A percentile compares a stretch with the other conserved stretches of the same genome.
Evolutionary conservation across 2,329 filamentous ascomycete species (phyloP).

Genomic region (Elsinoe ampelina): DNA sequence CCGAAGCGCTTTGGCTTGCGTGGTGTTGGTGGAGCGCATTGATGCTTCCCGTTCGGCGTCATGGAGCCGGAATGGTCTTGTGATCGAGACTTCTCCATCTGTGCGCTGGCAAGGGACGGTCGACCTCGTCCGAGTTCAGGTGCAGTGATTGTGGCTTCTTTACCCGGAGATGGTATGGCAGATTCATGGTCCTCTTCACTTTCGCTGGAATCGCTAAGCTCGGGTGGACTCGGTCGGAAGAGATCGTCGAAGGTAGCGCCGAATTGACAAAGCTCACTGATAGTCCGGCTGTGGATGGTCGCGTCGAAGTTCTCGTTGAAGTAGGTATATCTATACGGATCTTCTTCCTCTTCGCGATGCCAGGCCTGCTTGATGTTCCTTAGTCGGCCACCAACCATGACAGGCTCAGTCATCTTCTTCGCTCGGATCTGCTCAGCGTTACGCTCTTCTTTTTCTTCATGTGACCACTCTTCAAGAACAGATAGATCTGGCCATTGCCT

Average conservation of each 20-base stretch:
- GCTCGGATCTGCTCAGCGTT: conserved; percentile 66
- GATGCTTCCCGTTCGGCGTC: conserved; percentile 21
- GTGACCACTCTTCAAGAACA: conserved; percentile 80
- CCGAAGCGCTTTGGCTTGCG: conserved; percentile 44
- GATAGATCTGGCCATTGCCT: conserved; percentile 78
- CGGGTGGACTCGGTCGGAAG: conserved; percentile 77
- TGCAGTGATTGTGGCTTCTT: neutral
- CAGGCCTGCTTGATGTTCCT: conserved; percentile 69
- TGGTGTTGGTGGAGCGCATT: conserved; percentile 15
- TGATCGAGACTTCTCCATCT: conserved; percentile 22
- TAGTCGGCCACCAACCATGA: conserved; percentile 81
- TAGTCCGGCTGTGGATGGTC: conserved; percentile 91
- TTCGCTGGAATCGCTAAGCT: conserved; percentile 61
- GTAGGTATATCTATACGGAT: conserved; percentile 92
- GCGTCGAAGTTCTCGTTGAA: conserved; percentile 96
- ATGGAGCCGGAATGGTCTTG: conserved; percentile 26
- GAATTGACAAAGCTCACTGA: conserved; percentile 82
- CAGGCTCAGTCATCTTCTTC: conserved; percentile 88
- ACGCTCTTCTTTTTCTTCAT: conserved; percentile 78
- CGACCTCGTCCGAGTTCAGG: conserved; percentile 5
- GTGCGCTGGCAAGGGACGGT: conserved; percentile 4
- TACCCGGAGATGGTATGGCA: conserved; percentile 22
- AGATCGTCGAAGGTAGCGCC: conserved; percentile 77
- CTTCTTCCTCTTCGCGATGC: conserved; percentile 81
- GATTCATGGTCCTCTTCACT: conserved; percentile 56